Evolutionary conservation across 2,329 filamentous ascomycete species (phyloP).

Genomic region (Fusarium algeriense): DNA sequence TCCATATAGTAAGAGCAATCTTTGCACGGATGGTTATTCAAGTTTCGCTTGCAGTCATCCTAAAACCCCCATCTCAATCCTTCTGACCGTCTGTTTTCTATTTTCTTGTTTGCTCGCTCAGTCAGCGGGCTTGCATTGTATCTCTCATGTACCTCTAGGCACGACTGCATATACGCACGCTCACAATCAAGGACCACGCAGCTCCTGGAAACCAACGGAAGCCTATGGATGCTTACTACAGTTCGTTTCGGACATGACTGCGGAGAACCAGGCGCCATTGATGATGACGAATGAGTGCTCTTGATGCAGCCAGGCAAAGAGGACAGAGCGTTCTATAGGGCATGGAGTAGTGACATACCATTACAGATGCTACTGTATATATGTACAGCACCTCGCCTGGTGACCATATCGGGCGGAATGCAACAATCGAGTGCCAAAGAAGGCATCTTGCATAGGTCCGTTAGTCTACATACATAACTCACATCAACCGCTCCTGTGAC

Average conservation of each 20-base stretch:
- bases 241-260: conserved; percentile 7
- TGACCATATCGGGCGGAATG: conserved; percentile 10
- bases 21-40: background rate
- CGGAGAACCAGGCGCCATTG: conserved; percentile 23
- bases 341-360: conserved; percentile 3
- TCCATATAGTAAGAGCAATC: conserved; percentile 5
- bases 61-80: background rate
- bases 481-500: background rate
- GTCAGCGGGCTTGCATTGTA: conserved; percentile 12
- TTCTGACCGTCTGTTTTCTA: background rate
- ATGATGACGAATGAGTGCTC: conserved; percentile 32
- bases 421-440: conserved; percentile 7
- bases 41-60: background rate
- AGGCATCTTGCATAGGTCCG: conserved; percentile 14
- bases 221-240: conserved; percentile 23
- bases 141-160: conserved; percentile 7
- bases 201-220: conserved; percentile 29
- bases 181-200: conserved; percentile 9
- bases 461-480: background rate
- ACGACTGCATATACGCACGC: conserved; percentile 15
- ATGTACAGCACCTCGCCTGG: background rate
- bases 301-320: conserved; percentile 14
- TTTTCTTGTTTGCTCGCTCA: background rate
- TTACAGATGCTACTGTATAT: conserved; percentile 12
- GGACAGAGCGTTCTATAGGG: background rate